Percentiles rank a stretch among this genome's conserved stretches.
Evolutionary conservation across 208 protist genomes (phyloP).

Genomic region (Trypanosoma conorhini): DNA sequence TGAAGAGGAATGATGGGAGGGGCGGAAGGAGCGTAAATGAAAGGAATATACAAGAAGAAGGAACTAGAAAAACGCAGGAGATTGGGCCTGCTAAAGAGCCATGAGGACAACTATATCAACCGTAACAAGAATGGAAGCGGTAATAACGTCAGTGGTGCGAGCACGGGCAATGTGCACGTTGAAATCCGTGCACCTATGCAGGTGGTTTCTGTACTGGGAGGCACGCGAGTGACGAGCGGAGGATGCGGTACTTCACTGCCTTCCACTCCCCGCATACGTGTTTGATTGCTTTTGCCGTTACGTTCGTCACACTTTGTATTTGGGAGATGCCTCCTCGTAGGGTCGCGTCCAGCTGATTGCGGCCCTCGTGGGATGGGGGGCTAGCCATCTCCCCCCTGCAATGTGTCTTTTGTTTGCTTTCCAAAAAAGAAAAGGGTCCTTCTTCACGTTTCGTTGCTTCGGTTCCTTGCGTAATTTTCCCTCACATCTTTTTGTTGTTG

Average conservation of each 20-base stretch:
- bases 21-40: background rate
- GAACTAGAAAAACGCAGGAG: constrained; percentile 2
- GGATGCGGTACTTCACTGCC: too few relatives aligned
- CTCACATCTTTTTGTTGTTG: too few relatives aligned
- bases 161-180: background rate
- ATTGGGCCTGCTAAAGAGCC: background rate
- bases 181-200: background rate
- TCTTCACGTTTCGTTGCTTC: too few relatives aligned
- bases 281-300: background rate
- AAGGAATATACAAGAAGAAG: constrained; percentile 11
- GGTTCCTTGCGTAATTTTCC: too few relatives aligned
- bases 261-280: background rate
- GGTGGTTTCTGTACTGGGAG: too few relatives aligned
- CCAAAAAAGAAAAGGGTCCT: background rate
- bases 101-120: background rate
- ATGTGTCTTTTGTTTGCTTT: background rate
- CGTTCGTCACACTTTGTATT: background rate
- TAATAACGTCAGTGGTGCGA: background rate
- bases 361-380: background rate
- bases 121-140: background rate
- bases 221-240: too few relatives aligned
- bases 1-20: background rate
- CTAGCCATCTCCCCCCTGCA: background rate
- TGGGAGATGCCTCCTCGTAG: background rate
- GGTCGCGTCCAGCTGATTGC: background rate